Evolutionary conservation across 805 yeast species (phyloP).

Genomic region (Spathaspora arborariae): DNA sequence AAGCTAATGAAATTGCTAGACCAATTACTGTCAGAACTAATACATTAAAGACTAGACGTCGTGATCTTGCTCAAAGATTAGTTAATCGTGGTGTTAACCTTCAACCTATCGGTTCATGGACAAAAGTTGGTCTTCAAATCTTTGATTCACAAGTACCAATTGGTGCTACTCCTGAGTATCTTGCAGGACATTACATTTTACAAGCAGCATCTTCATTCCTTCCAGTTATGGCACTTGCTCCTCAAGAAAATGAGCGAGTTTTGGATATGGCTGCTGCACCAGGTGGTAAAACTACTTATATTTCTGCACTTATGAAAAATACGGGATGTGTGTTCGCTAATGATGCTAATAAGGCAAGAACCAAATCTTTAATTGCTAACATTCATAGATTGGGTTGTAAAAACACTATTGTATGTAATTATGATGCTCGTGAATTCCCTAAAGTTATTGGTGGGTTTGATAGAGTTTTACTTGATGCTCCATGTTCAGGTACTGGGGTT

Average conservation of each 20-base stretch:
- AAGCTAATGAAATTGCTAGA: conserved; percentile 95
- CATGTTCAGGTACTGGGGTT: conserved; percentile 99
- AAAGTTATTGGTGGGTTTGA: conserved; percentile 98
- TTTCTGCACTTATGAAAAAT: conserved; percentile 94
- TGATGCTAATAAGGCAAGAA: conserved; percentile 94
- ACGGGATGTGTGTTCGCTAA: conserved; percentile 97
- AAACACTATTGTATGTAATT: conserved; percentile 93
- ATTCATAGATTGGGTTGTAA: conserved; percentile 96
- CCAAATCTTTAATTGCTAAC: conserved; percentile 93
- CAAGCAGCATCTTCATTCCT: conserved; percentile 98
- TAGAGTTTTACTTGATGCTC: conserved; percentile 92
- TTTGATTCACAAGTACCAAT: conserved; percentile 99
- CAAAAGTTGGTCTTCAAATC: conserved; percentile 95
- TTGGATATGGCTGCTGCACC: conserved; percentile 99
- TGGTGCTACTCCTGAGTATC: conserved; percentile 98
- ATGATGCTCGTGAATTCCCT: conserved; percentile 98
- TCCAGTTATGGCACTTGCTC: conserved; percentile 96
- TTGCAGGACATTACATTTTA: conserved; percentile 95
- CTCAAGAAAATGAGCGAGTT: conserved; percentile 94
- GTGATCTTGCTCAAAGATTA: conserved; percentile 91
- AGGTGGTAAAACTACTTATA: conserved; percentile 96
- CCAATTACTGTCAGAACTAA: conserved; percentile 98
- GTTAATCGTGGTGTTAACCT: conserved; percentile 96
- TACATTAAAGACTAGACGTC: conserved; percentile 88
- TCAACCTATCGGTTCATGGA: conserved; percentile 97